Base-by-base conservation (phyloP, 2,329 filamentous ascomycete genomes). In the Sclerotinia subarctica region DNA sequence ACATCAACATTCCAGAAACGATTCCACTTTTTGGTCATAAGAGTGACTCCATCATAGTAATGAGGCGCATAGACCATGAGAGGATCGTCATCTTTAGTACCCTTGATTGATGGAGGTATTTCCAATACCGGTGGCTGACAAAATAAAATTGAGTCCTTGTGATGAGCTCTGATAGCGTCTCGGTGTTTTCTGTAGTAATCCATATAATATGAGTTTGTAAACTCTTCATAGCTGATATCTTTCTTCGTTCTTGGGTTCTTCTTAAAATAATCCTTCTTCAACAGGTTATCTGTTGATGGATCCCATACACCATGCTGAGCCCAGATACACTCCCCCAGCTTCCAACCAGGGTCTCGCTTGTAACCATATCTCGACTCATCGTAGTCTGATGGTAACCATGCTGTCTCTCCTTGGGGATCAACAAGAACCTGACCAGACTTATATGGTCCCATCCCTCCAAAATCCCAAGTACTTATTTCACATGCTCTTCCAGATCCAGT, bases 11-110 rank as follows among this genome's bases (percentile, higher is more conserved):
- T 99, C 91, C 95, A 99, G 21, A 90, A 88, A 51, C 94, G 90
- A 77, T 98, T 99, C 95, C 95, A 99, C 78, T 97, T 96, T 80
- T 99, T 99, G 17, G 93, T 98, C 85, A 99, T 91, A 5, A 99
- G 83, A 0, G 95, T 99, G 67, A 99, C 90, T 15, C 95, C 95
- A 74, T 99, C 95, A 78, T 99, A 99, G 77, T 92, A 99, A 79
- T 99, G 95, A 1, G 94, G 93, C 13, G 95, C 90, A 78, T 97
- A 98, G 2, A 94, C 91, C 86, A 98, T 90, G 70, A 90, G 92
- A 4, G 88, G 88, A 73, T 99, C 94, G 74, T 98, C 94, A 76
- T 98, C 94, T 38, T 84, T 82, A 0, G 94, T 97, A 17, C 89
- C 94, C 78, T 95, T 96, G 77, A 98, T 90, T 56, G 83, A 83